Percentiles rank a stretch among this genome's conserved stretches.
Evolutionary conservation across 2,329 filamentous ascomycete species (phyloP).

Genomic region (Diaporthe velutina): DNA sequence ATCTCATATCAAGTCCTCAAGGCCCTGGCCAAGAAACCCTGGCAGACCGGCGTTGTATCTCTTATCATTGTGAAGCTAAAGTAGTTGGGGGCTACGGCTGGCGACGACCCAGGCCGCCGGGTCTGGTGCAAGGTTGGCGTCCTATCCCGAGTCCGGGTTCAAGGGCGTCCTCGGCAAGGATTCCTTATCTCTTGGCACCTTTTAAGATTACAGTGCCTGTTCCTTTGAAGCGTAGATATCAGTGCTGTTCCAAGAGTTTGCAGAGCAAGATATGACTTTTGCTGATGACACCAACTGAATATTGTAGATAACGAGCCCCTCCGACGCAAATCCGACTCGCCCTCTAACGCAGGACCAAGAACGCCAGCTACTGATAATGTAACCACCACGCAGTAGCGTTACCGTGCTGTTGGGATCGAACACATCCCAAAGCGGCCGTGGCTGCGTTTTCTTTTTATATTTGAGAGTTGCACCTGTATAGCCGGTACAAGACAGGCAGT

Average conservation of each 20-base stretch:
- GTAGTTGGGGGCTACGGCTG: not conserved
- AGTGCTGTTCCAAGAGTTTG: not conserved
- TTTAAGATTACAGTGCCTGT: conserved; percentile 7
- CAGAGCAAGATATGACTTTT: conserved; percentile 13
- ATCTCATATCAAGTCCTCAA: not conserved
- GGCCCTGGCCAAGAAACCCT: conserved; percentile 24
- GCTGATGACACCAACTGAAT: conserved; percentile 2
- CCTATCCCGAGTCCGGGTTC: not conserved
- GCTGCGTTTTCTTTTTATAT: not conserved
- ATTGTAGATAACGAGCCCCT: conserved; percentile 16
- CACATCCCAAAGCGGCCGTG: not conserved
- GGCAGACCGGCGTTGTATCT: conserved; percentile 26
- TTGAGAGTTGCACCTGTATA: not conserved
- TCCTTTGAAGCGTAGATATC: conserved; percentile 1
- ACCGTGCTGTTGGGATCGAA: conserved; percentile 18
- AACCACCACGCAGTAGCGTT: conserved; percentile 12
- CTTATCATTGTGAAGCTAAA: conserved; percentile 34
- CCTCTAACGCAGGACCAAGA: conserved; percentile 7
- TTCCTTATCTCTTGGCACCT: conserved; percentile 38
- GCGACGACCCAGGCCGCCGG: conserved; percentile 4
- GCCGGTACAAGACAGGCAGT: not conserved
- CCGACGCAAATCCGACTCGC: conserved; percentile 6
- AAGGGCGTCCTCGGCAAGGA: not conserved
- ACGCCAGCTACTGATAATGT: conserved; percentile 16
- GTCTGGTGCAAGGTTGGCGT: not conserved